These are phyloP conservation scores for Trichothecium roseum DNA, from an alignment of 2,329 filamentous ascomycete species.

Conservation along the genomic window DNA sequence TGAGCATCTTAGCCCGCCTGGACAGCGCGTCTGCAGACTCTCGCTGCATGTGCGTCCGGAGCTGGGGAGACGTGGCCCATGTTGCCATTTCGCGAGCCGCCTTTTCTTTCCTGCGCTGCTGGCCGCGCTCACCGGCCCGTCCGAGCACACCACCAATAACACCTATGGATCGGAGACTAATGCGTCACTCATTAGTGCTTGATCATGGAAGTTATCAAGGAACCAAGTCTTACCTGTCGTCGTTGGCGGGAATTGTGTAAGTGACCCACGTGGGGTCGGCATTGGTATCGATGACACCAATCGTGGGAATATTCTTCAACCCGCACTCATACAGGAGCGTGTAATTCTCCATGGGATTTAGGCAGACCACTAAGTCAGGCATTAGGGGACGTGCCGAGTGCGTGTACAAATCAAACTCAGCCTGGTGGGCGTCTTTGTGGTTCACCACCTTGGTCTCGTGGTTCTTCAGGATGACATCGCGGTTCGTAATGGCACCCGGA, in stretches of 20 bases:
- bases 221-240: slow-evolving; percentile 66
- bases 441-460: slow-evolving; percentile 68
- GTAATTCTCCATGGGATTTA: slow-evolving; percentile 91
- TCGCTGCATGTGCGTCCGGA: slow-evolving; percentile 26
- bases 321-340: slow-evolving; percentile 86
- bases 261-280: slow-evolving; percentile 88
- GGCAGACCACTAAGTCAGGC: slow-evolving; percentile 82
- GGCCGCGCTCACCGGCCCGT: slow-evolving; percentile 70
- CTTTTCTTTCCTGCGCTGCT: slow-evolving; percentile 48
- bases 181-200: background rate
- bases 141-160: slow-evolving; percentile 81
- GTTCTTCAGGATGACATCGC: slow-evolving; percentile 71
- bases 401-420: slow-evolving; percentile 56
- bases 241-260: slow-evolving; percentile 92
- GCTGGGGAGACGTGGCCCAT: slow-evolving; percentile 42
- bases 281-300: slow-evolving; percentile 91
- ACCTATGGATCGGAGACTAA: slow-evolving; percentile 67
- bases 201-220: too few relatives aligned
- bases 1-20: slow-evolving; percentile 19
- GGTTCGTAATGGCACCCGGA: slow-evolving; percentile 85
- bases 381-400: slow-evolving; percentile 55
- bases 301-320: slow-evolving; percentile 78
- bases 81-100: slow-evolving; percentile 49
- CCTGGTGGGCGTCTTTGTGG: slow-evolving; percentile 50
- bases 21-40: slow-evolving; percentile 9